Evolutionary conservation across 1,284 basidiomycete genomes (phyloP).

Genomic region (Leccinum subspadiceum): DNA sequence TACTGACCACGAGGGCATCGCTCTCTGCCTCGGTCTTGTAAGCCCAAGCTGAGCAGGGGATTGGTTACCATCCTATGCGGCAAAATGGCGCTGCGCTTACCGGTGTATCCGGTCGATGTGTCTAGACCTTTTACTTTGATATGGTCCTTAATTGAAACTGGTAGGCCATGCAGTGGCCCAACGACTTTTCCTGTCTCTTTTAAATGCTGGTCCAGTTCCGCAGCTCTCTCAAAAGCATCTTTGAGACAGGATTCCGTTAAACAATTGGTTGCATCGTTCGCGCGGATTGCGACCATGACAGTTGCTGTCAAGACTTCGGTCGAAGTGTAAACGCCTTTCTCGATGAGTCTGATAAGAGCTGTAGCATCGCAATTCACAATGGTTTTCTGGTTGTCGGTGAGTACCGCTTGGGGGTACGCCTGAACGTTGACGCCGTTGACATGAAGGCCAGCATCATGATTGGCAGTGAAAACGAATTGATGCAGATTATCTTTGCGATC

Average conservation of each 20-base stretch:
- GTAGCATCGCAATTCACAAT: conserved; percentile 34
- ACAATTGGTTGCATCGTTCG: conserved; percentile 45
- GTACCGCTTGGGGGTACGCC: conserved; percentile 25
- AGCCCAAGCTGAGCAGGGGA: conserved; percentile 38
- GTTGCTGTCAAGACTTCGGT: conserved; percentile 28
- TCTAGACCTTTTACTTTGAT: conserved; percentile 48
- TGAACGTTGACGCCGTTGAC: conserved; percentile 21
- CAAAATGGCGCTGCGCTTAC: conserved; percentile 12
- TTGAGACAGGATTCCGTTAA: conserved; percentile 56
- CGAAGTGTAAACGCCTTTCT: conserved; percentile 24
- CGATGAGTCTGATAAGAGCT: conserved; percentile 21
- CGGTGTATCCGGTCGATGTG: conserved; percentile 49
- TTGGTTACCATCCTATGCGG: background rate
- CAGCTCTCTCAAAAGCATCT: conserved; percentile 51
- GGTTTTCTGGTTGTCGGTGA: conserved; percentile 25
- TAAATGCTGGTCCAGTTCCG: conserved; percentile 49
- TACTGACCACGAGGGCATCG: conserved; percentile 46
- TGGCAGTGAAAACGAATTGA: background rate
- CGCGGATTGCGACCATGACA: conserved; percentile 27
- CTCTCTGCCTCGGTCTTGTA: conserved; percentile 40
- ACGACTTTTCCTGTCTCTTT: conserved; percentile 46
- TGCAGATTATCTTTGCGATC: conserved; percentile 23
- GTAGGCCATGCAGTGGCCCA: conserved; percentile 62
- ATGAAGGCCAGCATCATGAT: conserved; percentile 3
- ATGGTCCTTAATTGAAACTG: conserved; percentile 56